Conservation (phyloP, 768 basidiomycete species). For the Termitomyces titanicus region DNA sequence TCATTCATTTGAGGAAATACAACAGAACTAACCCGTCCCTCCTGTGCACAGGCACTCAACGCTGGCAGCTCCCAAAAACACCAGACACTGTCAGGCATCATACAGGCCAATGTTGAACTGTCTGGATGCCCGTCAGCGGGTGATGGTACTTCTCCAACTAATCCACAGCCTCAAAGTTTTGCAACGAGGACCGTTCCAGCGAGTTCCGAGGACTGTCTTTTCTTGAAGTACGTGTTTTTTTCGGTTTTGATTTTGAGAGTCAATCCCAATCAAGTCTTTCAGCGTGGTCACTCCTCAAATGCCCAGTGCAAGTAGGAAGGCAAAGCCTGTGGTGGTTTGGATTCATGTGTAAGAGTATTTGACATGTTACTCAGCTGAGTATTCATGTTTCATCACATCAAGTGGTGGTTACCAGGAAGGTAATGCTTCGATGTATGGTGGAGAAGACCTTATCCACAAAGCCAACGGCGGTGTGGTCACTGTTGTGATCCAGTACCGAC, state of each 20-base stretch:
- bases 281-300: slow-evolving; percentile 35
- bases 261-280: no score
- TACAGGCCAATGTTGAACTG: no score
- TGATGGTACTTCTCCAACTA: no score
- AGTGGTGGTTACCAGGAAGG: no score
- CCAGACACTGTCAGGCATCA: no score
- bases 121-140: slow-evolving; percentile 27
- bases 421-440: no score
- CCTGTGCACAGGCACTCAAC: slow-evolving; percentile 19
- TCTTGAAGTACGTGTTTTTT: slow-evolving; percentile 29
- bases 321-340: no score
- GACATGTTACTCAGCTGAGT: background rate
- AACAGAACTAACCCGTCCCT: background rate
- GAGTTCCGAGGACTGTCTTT: slow-evolving; percentile 37
- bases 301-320: slow-evolving; percentile 16
- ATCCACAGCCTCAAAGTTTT: no score
- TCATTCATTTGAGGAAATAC: background rate
- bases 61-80: slow-evolving; percentile 25
- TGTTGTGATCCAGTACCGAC: no score
- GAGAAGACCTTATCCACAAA: slow-evolving; percentile 33
- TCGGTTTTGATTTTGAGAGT: no score
- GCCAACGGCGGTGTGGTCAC: slow-evolving; percentile 28
- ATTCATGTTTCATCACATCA: no score
- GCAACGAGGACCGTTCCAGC: slow-evolving; percentile 1
- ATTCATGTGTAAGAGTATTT: slow-evolving; percentile 32